phyloP scores from a whole-genome alignment of 2,329 filamentous ascomycete genomes.

The Camptophora hylomeconis region DNA sequence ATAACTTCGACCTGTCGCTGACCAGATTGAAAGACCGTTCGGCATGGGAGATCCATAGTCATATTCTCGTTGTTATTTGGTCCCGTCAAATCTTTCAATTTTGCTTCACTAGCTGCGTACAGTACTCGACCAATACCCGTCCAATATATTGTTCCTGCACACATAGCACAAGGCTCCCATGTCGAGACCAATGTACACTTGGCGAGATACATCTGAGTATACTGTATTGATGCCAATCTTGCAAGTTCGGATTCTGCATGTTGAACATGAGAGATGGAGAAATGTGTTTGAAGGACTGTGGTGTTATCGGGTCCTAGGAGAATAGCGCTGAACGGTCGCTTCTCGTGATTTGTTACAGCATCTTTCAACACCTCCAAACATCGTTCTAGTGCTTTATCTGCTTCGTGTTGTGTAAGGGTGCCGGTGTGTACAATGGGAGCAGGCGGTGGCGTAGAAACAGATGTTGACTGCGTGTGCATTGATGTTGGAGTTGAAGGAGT shows the following conservation, averaged over 20 bases:
- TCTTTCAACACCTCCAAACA: constrained; percentile 32
- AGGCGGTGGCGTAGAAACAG: background rate
- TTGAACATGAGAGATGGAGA: constrained; percentile 40
- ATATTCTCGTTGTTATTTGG: constrained; percentile 39
- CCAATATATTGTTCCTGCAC: constrained; percentile 36
- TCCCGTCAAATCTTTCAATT: constrained; percentile 33
- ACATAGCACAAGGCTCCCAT: constrained; percentile 46
- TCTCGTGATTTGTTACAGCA: constrained; percentile 30
- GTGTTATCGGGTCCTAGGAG: constrained; percentile 38
- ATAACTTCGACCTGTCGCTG: constrained; percentile 39
- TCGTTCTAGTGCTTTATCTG: constrained; percentile 26
- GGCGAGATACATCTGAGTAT: constrained; percentile 35
- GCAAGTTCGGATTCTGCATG: constrained; percentile 40
- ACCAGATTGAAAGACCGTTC: constrained; percentile 33
- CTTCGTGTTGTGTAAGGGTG: constrained; percentile 26
- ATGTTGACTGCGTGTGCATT: constrained; percentile 1
- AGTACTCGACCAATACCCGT: constrained; percentile 40
- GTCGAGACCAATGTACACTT: constrained; percentile 38
- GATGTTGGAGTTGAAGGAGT: constrained; percentile 3
- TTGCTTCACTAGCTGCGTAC: constrained; percentile 37
- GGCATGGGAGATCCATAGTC: constrained; percentile 38
- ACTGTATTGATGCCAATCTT: constrained; percentile 36
- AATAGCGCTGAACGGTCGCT: constrained; percentile 37
- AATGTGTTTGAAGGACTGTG: constrained; percentile 35
- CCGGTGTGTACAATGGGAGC: constrained; percentile 1